These are phyloP conservation scores for Hansfordia pulvinata DNA, from an alignment of 2,329 filamentous ascomycete genomes.

Conservation along the genomic window DNA sequence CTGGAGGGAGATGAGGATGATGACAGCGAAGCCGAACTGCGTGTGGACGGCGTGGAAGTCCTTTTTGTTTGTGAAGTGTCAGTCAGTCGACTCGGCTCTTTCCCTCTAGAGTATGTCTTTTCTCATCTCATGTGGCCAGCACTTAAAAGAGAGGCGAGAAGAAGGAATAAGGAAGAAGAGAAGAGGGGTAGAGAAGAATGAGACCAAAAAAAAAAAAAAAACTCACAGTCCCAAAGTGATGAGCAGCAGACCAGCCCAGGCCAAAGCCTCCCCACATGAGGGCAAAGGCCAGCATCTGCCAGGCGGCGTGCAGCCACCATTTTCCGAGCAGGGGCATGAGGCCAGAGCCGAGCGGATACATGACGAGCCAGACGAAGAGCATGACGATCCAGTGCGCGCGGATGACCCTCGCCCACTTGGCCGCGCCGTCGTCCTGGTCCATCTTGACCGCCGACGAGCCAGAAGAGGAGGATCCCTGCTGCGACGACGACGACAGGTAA, in stretches of 20 bases:
- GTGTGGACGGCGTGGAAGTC: slow-evolving; percentile 39
- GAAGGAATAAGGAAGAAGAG: background rate
- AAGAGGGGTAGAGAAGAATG: background rate
- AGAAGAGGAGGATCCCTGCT: slow-evolving; percentile 1
- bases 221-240: slow-evolving; percentile 29
- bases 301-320: slow-evolving; percentile 41
- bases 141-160: no score
- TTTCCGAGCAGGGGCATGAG: slow-evolving; percentile 45
- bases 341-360: slow-evolving; percentile 47
- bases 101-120: no score
- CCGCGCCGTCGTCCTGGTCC: slow-evolving; percentile 4
- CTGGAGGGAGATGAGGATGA: slow-evolving; percentile 40
- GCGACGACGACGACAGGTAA: slow-evolving; percentile 20
- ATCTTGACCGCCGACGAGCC: slow-evolving; percentile 2
- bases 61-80: slow-evolving; percentile 26
- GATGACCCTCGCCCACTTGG: slow-evolving; percentile 13
- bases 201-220: slow-evolving; percentile 4
- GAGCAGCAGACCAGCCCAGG: slow-evolving; percentile 35
- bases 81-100: no score
- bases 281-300: slow-evolving; percentile 39
- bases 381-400: slow-evolving; percentile 45
- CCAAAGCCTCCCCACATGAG: slow-evolving; percentile 48
- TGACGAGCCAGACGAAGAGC: slow-evolving; percentile 41
- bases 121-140: no score
- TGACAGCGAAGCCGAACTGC: slow-evolving; percentile 39